phyloP scores from a whole-genome alignment of 768 basidiomycete genomes.

The Termitomyces sp. region DNA sequence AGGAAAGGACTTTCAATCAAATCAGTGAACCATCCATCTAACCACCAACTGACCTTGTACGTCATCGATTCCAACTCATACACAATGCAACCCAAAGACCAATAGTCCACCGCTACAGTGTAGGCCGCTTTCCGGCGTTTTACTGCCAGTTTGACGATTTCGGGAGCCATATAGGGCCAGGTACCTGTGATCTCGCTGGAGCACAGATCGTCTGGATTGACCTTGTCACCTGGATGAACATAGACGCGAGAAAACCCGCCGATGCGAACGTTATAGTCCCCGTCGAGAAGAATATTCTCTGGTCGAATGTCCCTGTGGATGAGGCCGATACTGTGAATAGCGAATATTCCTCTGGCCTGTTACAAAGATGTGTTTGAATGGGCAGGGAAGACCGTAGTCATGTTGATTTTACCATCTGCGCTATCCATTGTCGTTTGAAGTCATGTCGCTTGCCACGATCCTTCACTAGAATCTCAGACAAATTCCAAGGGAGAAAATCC shows the following conservation, averaged over 20 bases:
- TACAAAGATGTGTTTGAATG: neutral
- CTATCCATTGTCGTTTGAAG: slow-evolving; percentile 1
- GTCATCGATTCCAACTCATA: neutral
- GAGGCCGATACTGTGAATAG: neutral
- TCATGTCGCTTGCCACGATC: neutral
- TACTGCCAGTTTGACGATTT: neutral
- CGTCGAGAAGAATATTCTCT: slow-evolving; percentile 1
- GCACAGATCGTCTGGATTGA: neutral
- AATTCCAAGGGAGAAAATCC: neutral
- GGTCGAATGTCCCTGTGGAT: slow-evolving; percentile 2
- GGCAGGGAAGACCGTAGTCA: neutral
- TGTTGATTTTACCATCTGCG: neutral
- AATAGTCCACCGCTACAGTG: neutral
- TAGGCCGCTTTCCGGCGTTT: neutral
- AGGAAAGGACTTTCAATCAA: neutral
- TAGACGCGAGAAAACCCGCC: neutral
- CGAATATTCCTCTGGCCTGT: neutral
- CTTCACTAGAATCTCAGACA: neutral
- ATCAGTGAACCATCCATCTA: neutral
- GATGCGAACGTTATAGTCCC: neutral
- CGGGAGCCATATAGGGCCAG: slow-evolving; percentile 4
- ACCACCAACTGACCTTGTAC: neutral
- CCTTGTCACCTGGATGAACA: neutral
- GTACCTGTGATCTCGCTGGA: neutral
- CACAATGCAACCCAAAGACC: slow-evolving; percentile 4